A percentile compares a stretch with the other conserved stretches of the same genome.
phyloP scores from a whole-genome alignment of 257 asterid species.

The Handroanthus guayacan region DNA sequence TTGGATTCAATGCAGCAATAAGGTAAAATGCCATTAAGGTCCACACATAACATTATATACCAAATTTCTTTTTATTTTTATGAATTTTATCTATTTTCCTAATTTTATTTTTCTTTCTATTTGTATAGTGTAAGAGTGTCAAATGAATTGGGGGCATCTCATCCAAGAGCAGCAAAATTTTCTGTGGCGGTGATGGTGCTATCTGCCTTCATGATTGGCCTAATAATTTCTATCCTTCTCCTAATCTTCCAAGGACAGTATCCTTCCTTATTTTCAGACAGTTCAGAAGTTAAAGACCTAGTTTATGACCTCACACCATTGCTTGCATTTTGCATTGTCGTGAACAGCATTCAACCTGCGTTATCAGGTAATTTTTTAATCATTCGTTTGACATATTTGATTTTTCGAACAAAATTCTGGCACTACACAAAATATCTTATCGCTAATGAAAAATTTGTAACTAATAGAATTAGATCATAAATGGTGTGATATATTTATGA shows the following conservation, averaged over 20 bases:
- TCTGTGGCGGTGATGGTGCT: constrained; percentile 49
- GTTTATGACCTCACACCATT: constrained; percentile 56
- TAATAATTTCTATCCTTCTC: constrained; percentile 33
- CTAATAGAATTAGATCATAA: too few species aligned
- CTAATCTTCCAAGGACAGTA: constrained; percentile 40
- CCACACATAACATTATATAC: too few species aligned
- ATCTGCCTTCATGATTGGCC: constrained; percentile 43
- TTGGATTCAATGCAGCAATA: constrained; percentile 55
- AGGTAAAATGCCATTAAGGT: constrained; percentile 23
- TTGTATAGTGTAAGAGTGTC: constrained; percentile 41
- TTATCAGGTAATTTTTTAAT: constrained; percentile 35
- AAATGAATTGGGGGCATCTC: constrained; percentile 64
- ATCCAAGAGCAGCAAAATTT: constrained; percentile 60
- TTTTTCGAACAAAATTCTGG: too few species aligned
- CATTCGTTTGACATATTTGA: too few species aligned
- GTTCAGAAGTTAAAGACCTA: constrained; percentile 38
- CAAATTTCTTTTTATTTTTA: too few species aligned
- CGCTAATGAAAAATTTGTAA: too few species aligned
- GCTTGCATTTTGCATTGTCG: constrained; percentile 46
- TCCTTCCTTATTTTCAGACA: constrained; percentile 52
- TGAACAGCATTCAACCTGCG: constrained; percentile 48
- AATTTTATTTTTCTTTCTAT: too few species aligned
- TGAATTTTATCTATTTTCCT: too few species aligned
- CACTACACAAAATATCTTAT: too few species aligned
- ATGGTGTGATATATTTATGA: too few species aligned